Evolutionary conservation across 106 monocot genomes (phyloP), one percentile per base, ranked within the genome.

Genomic region (Alisma plantagoaquatica): DNA sequence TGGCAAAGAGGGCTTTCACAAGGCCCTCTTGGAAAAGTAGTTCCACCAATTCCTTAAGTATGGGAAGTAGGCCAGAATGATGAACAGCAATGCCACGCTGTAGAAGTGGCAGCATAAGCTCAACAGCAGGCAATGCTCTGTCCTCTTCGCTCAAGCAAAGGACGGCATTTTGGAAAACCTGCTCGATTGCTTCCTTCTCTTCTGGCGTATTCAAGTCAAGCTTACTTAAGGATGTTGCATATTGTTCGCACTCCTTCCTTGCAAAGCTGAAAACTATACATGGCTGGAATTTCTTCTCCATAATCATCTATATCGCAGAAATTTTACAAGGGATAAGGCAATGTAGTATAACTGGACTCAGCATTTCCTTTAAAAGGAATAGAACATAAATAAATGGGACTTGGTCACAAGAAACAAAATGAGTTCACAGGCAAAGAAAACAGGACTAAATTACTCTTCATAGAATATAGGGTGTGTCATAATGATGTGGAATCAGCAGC

Each of bases 251-350:
- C 55, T 96, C 96, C 64, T 89, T 96, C 69, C 96, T 81, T 56
- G 89, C 85, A 45, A 96, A 96, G 56, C 96, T 96, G 65, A 96
- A 96, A 69, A 96, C 71, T 54, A 96, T 96, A 53, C 88, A 88
- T 10, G 96, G 96, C 49, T 96, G 89, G 51, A 89, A 96, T 54
- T 96, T 72, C 10, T 89, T 61, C 46, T 96, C 96, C 96, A 96
- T 96, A 35, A 89, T 96, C 96, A 96, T 96, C 96, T 89, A 81
- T 18, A 66, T 1, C 16, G 33, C 10, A n/a, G n/a, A n/a, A n/a
- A n/a, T n/a, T n/a, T n/a, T n/a, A n/a, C n/a, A n/a, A n/a, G n/a
- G n/a, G n/a, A n/a, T n/a, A n/a, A n/a, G n/a, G n/a, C n/a, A n/a
- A n/a, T n/a, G n/a, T n/a, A n/a, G n/a, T n/a, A n/a, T n/a, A n/a